A percentile compares a stretch with the other conserved stretches of the same genome.
Evolutionary conservation across 306 rosid species (phyloP).

Genomic region (Pyrus communis): DNA sequence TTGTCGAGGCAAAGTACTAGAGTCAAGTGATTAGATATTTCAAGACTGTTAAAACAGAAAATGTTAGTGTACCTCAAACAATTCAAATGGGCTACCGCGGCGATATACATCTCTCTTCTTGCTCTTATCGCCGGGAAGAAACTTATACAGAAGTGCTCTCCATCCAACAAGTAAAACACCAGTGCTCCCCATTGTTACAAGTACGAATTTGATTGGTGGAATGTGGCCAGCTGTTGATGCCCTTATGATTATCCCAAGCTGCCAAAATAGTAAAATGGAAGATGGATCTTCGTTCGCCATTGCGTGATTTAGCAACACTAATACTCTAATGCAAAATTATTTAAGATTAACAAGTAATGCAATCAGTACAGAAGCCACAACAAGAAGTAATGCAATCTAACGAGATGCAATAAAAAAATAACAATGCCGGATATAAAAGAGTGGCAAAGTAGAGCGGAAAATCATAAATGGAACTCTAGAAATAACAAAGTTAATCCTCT

Average conservation of each 20-base stretch:
- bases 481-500: background rate
- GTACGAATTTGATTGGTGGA: conserved; percentile 53
- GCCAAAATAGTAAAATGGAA: conserved; percentile 16
- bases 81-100: conserved; percentile 79
- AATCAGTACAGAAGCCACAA: background rate
- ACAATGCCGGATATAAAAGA: background rate
- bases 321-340: background rate
- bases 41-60: background rate
- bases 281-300: no score
- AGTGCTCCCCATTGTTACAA: conserved; percentile 80
- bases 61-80: conserved; percentile 58
- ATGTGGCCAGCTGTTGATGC: conserved; percentile 46
- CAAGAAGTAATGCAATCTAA: background rate
- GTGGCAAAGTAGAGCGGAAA: background rate
- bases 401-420: background rate
- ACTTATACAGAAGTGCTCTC: conserved; percentile 53
- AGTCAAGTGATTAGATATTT: background rate
- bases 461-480: background rate
- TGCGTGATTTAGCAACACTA: background rate
- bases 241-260: conserved; percentile 76
- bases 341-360: background rate
- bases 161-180: conserved; percentile 71
- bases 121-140: conserved; percentile 43
- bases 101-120: conserved; percentile 80
- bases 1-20: background rate